Conservation (phyloP, 108 stramenopile genomes). For the Stephanodiscus minutulus region DNA sequence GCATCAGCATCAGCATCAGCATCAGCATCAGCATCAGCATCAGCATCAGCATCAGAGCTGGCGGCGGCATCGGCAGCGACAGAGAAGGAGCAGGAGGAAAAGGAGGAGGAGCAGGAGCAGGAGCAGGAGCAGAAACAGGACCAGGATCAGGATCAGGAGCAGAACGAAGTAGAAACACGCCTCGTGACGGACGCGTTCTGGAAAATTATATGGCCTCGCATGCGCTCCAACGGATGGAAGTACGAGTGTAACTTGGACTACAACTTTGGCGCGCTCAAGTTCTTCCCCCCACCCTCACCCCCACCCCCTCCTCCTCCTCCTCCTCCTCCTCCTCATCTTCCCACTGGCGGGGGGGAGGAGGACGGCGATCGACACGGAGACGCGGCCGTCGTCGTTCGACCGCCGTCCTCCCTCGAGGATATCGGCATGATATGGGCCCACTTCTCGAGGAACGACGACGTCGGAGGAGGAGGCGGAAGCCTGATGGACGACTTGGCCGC, state of each 20-base stretch:
- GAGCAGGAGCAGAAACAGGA: not conserved
- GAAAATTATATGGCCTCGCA: conserved; percentile 23
- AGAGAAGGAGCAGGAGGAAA: too few relatives aligned
- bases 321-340: too few relatives aligned
- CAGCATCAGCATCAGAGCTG: too few relatives aligned
- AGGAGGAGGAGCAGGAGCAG: conserved; percentile 1
- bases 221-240: conserved; percentile 18
- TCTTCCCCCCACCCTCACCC: conserved; percentile 7
- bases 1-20: too few relatives aligned
- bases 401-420: not conserved
- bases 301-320: not conserved
- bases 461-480: not conserved
- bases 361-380: too few relatives aligned
- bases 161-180: not conserved
- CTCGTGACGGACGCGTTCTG: conserved; percentile 22
- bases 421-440: not conserved
- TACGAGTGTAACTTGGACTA: conserved; percentile 6
- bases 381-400: too few relatives aligned
- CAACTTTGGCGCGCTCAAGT: conserved; percentile 33
- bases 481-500: not conserved
- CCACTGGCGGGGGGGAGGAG: not conserved
- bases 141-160: not conserved
- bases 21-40: too few relatives aligned
- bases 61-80: too few relatives aligned
- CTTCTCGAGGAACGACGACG: not conserved